A percentile compares a stretch with the other conserved stretches of the same genome.
These are phyloP conservation scores for Vitis labrusca DNA, from an alignment of 164 flowering plant species.

Conservation along the genomic window DNA sequence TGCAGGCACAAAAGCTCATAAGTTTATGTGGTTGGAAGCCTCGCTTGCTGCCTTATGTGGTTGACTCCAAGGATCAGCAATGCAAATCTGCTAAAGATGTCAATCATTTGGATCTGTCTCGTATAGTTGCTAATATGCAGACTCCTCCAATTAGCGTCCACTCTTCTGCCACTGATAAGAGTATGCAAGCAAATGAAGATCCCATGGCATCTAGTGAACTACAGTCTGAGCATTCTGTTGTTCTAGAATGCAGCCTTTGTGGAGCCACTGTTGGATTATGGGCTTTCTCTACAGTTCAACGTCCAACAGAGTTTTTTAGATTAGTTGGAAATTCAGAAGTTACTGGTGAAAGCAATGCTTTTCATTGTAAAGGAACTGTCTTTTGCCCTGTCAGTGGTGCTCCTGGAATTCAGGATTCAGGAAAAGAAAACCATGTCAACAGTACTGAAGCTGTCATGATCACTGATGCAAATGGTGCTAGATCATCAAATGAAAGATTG, in stretches of 20 bases:
- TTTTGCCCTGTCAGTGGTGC: slow-evolving; percentile 2
- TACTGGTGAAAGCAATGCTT: slow-evolving; percentile 21
- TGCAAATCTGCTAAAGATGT: slow-evolving; percentile 30
- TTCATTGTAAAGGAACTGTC: no score
- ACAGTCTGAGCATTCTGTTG: slow-evolving; percentile 70
- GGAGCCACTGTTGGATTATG: slow-evolving; percentile 92
- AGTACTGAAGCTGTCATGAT: slow-evolving; percentile 9
- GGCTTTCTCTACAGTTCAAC: slow-evolving; percentile 64
- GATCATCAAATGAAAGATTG: slow-evolving; percentile 17
- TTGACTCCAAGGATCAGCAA: slow-evolving; percentile 50
- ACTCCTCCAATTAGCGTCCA: slow-evolving; percentile 17
- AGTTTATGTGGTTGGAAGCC: slow-evolving; percentile 96
- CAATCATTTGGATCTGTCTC: slow-evolving; percentile 16
- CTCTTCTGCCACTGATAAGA: slow-evolving; percentile 27
- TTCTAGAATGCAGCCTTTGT: slow-evolving; percentile 82
- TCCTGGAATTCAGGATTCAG: slow-evolving; percentile 16
- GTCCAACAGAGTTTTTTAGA: slow-evolving; percentile 69
- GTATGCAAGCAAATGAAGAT: slow-evolving; percentile 23
- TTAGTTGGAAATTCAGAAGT: slow-evolving; percentile 59
- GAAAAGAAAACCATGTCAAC: slow-evolving; percentile 18
- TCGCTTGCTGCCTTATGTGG: slow-evolving; percentile 68
- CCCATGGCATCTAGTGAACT: slow-evolving; percentile 9
- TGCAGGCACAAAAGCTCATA: slow-evolving; percentile 84
- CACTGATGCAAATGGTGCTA: slow-evolving; percentile 14
- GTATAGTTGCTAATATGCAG: slow-evolving; percentile 22